These are phyloP conservation scores for Lyophyllum decastes DNA, from an alignment of 768 basidiomycete species.

Conservation along the genomic window DNA sequence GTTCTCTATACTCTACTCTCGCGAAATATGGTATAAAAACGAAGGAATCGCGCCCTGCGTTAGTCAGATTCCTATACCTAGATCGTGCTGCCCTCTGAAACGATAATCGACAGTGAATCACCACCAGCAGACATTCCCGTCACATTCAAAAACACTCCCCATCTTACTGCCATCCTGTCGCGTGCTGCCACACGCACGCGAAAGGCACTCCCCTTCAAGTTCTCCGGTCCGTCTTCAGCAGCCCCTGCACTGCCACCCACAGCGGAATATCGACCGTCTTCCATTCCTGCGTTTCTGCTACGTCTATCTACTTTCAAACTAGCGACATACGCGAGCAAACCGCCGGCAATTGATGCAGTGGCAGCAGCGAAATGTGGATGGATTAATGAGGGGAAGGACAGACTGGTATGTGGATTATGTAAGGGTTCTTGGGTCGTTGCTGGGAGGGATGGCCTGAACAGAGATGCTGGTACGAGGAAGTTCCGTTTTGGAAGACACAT, in stretches of 20 bases:
- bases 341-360: conserved; percentile 70
- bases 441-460: conserved; percentile 67
- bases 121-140: conserved; percentile 9
- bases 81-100: conserved; percentile 1
- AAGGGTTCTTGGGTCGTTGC: conserved; percentile 73
- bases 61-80: conserved; percentile 13
- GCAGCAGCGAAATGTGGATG: conserved; percentile 83
- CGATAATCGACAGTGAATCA: conserved; percentile 1
- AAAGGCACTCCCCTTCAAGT: conserved; percentile 49
- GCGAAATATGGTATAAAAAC: conserved; percentile 74
- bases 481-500: conserved; percentile 20
- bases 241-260: conserved; percentile 33
- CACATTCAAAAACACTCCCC: conserved; percentile 63
- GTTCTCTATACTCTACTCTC: conserved; percentile 75
- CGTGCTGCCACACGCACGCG: conserved; percentile 61
- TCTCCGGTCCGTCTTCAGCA: conserved; percentile 31
- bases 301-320: conserved; percentile 80
- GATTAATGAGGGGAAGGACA: conserved; percentile 82
- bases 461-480: conserved; percentile 70
- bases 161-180: conserved; percentile 70
- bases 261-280: conserved; percentile 17
- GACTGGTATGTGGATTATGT: conserved; percentile 74
- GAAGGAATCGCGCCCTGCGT: conserved; percentile 40
- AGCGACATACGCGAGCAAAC: conserved; percentile 80
- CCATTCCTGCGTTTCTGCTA: conserved; percentile 61